Conservation (phyloP, 305 asterid species). For the Fraxinus platypoda region DNA sequence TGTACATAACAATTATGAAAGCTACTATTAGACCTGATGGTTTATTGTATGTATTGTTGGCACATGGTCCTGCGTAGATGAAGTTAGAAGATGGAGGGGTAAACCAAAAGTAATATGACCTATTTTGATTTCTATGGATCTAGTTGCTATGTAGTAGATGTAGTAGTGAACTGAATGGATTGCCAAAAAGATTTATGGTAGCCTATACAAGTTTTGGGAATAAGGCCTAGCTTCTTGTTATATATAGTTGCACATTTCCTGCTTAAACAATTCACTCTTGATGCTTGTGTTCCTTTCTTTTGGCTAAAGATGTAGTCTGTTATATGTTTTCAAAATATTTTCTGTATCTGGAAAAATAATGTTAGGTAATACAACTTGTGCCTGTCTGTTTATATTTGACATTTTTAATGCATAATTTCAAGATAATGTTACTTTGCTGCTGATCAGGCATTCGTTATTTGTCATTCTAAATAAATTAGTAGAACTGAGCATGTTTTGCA, state of each 20-base stretch:
- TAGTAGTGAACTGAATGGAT: neutral
- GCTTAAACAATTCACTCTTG: neutral
- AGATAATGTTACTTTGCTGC: neutral
- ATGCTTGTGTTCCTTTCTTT: neutral
- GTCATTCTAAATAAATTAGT: no score
- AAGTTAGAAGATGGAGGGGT: neutral
- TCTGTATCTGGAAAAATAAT: neutral
- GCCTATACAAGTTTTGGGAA: neutral
- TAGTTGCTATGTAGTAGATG: neutral
- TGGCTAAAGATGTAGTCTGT: neutral
- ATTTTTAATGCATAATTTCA: neutral
- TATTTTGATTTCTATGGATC: neutral
- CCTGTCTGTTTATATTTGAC: neutral
- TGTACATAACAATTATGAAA: neutral
- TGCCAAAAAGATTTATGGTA: neutral
- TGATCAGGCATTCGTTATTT: neutral
- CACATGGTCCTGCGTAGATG: neutral
- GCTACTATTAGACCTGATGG: neutral
- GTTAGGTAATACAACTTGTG: neutral
- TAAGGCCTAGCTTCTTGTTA: neutral
- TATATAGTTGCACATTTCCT: neutral
- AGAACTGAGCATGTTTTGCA: neutral
- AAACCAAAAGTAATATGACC: neutral
- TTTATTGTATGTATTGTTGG: neutral
- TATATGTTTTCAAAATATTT: neutral